Evolutionary conservation across 768 basidiomycete species (phyloP).

Genomic region (Porpolomopsis calyptriformis): DNA sequence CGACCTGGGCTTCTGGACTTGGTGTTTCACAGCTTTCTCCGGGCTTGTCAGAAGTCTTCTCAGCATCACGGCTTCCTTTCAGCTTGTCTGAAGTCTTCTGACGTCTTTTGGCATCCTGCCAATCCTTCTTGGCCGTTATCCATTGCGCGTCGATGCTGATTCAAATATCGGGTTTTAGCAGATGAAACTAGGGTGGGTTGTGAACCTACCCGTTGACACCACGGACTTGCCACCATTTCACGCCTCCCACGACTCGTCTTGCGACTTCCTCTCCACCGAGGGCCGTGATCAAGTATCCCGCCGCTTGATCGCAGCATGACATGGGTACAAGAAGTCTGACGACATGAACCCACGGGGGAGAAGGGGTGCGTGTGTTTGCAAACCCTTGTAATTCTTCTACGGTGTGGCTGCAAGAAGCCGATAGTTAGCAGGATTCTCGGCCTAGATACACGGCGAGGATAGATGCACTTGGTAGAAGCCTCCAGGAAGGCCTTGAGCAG

Average conservation of each 20-base stretch:
- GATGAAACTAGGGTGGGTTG: neutral
- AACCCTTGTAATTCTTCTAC: conserved; percentile 80
- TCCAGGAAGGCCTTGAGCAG: conserved; percentile 57
- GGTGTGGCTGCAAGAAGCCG: conserved; percentile 47
- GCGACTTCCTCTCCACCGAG: conserved; percentile 76
- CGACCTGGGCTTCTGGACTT: conserved; percentile 17
- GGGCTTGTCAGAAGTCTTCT: conserved; percentile 7
- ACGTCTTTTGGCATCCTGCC: conserved; percentile 54
- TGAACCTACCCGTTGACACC: conserved; percentile 54
- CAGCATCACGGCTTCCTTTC: too few relatives aligned
- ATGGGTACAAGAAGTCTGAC: conserved; percentile 64
- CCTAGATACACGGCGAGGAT: conserved; percentile 3
- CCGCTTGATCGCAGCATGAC: conserved; percentile 65
- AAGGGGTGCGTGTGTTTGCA: conserved; percentile 70
- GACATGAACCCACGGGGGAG: conserved; percentile 76
- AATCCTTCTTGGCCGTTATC: conserved; percentile 80
- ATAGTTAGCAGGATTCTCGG: neutral
- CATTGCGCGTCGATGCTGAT: conserved; percentile 75
- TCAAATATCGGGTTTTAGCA: conserved; percentile 8
- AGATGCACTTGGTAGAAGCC: conserved; percentile 52
- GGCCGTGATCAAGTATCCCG: conserved; percentile 58
- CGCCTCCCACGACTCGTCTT: conserved; percentile 69
- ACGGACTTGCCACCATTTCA: conserved; percentile 97
- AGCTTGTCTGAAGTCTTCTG: conserved; percentile 36
- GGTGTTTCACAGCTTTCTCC: conserved; percentile 13